These are phyloP conservation scores for Lodderomyces metapsilosis DNA, from an alignment of 1,139 yeast species.

Conservation along the genomic window DNA sequence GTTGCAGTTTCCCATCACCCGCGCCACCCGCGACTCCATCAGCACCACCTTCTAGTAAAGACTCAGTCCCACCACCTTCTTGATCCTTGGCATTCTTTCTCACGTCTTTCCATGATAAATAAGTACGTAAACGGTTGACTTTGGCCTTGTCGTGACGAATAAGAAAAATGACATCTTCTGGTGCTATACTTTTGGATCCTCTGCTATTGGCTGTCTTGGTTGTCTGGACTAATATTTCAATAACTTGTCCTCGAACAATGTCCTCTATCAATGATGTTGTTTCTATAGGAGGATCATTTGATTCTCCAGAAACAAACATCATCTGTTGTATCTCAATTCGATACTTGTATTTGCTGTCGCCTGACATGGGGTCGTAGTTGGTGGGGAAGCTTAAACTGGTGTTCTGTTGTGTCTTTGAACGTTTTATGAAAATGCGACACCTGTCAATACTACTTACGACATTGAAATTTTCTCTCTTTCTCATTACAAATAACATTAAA, in stretches of 20 bases:
- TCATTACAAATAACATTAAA: neutral
- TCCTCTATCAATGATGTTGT: slow-evolving; percentile 92
- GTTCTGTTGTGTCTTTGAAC: neutral
- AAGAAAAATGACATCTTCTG: slow-evolving; percentile 90
- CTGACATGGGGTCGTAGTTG: slow-evolving; percentile 5
- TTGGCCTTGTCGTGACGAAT: slow-evolving; percentile 94
- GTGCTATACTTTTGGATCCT: slow-evolving; percentile 82
- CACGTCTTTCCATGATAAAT: slow-evolving; percentile 95
- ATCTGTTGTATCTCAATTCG: slow-evolving; percentile 89
- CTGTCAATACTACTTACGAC: neutral
- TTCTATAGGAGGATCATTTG: slow-evolving; percentile 89
- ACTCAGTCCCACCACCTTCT: slow-evolving; percentile 77
- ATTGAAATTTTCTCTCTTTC: neutral
- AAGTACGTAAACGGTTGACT: slow-evolving; percentile 85
- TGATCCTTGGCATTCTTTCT: slow-evolving; percentile 96
- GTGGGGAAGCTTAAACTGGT: neutral
- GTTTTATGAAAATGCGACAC: neutral
- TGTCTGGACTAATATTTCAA: slow-evolving; percentile 80
- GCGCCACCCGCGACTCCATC: slow-evolving; percentile 21
- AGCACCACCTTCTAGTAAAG: slow-evolving; percentile 36
- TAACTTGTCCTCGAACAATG: slow-evolving; percentile 91
- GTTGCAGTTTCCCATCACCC: slow-evolving; percentile 22
- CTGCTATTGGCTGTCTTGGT: slow-evolving; percentile 74
- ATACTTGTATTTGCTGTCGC: slow-evolving; percentile 62
- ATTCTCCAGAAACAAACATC: slow-evolving; percentile 98